A percentile compares a stretch with the other conserved stretches of the same genome.
Conservation (phyloP, 441 rosid genomes). For the Rhodomyrtus psidioides region DNA sequence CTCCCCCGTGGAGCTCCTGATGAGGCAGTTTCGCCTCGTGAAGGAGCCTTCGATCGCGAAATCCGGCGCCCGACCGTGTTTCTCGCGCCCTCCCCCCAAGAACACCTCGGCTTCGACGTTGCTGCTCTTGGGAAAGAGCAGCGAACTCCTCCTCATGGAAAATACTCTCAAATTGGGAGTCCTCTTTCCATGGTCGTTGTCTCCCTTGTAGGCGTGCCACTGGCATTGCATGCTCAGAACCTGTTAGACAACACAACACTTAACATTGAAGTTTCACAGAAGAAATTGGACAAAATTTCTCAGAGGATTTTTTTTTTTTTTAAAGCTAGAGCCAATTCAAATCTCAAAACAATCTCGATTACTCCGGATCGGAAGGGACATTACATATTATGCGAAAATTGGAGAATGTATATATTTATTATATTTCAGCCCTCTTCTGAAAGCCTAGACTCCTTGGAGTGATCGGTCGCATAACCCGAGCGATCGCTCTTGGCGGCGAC, state of each 20-base stretch:
- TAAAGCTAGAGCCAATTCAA: not conserved
- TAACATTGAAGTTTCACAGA: not conserved
- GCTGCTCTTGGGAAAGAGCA: not conserved
- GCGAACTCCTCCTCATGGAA: constrained; percentile 1
- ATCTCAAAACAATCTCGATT: not conserved
- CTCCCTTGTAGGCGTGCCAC: constrained; percentile 3
- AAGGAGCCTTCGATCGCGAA: constrained; percentile 36
- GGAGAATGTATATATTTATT: not conserved
- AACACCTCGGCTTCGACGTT: not conserved
- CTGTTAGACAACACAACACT: not conserved
- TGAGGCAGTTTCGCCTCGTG: constrained; percentile 24
- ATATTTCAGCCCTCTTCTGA: not conserved
- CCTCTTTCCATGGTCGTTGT: not conserved
- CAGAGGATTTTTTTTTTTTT: too few species aligned
- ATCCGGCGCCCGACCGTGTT: constrained; percentile 12
- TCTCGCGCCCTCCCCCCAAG: not conserved
- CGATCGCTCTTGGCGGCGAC: not conserved
- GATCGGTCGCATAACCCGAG: not conserved
- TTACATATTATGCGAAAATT: not conserved
- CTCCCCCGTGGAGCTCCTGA: constrained; percentile 17
- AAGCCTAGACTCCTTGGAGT: not conserved
- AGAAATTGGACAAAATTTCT: too few species aligned
- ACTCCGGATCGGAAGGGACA: not conserved
- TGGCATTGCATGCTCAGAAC: constrained; percentile 1
- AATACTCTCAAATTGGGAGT: not conserved